These are phyloP conservation scores for Gomphus sp. DNA, from an alignment of 1,284 basidiomycete species.

Conservation along the genomic window DNA sequence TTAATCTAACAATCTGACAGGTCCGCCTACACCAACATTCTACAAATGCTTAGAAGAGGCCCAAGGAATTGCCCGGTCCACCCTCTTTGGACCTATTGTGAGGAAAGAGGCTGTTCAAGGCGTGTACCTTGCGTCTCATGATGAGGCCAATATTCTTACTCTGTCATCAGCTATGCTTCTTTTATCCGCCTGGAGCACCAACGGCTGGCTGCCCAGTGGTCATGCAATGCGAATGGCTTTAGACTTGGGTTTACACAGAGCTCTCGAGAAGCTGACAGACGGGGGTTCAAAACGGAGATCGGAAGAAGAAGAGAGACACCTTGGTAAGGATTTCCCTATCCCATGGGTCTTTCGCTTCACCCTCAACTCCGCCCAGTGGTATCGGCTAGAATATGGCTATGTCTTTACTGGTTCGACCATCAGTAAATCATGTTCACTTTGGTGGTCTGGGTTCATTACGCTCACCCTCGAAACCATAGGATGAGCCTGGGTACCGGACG, in stretches of 20 bases:
- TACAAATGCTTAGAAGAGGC: slow-evolving; percentile 89
- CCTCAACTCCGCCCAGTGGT: slow-evolving; percentile 47
- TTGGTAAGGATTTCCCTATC: slow-evolving; percentile 41
- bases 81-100: slow-evolving; percentile 85
- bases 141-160: not conserved
- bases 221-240: slow-evolving; percentile 93
- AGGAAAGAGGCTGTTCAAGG: slow-evolving; percentile 92
- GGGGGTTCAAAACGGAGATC: slow-evolving; percentile 53
- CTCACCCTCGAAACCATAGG: slow-evolving; percentile 28
- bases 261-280: slow-evolving; percentile 84
- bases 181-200: slow-evolving; percentile 87
- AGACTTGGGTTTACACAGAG: slow-evolving; percentile 85
- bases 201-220: slow-evolving; percentile 87
- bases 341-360: slow-evolving; percentile 10
- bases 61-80: slow-evolving; percentile 87
- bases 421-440: slow-evolving; percentile 42
- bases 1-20: slow-evolving; percentile 7
- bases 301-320: slow-evolving; percentile 79
- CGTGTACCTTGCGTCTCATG: slow-evolving; percentile 18
- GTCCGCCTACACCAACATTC: slow-evolving; percentile 70
- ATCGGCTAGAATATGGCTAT: slow-evolving; percentile 88
- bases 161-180: slow-evolving; percentile 68
- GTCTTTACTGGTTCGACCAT: slow-evolving; percentile 89
- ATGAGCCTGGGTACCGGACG: slow-evolving; percentile 88
- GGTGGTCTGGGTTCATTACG: not conserved